Evolutionary conservation across 805 yeast species (phyloP).

Genomic region (Myxozyma melibiosi): DNA sequence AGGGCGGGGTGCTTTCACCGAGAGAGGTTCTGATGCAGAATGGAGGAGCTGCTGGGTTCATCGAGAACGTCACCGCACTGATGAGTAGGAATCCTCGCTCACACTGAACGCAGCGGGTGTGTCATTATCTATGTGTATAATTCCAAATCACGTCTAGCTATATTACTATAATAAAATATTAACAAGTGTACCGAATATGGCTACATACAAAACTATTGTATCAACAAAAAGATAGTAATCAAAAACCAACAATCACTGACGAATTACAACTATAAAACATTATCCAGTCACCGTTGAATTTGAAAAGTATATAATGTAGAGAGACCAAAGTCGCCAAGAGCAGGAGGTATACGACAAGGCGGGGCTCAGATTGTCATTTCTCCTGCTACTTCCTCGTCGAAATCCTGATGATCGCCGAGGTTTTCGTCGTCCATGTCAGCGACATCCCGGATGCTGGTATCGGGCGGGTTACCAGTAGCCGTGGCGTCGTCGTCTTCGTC

Average conservation of each 20-base stretch:
- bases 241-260: background rate
- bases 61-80: slow-evolving; percentile 72
- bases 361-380: slow-evolving; percentile 32
- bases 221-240: background rate
- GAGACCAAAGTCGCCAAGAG: background rate
- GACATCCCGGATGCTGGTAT: slow-evolving; percentile 9
- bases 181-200: background rate
- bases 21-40: slow-evolving; percentile 68
- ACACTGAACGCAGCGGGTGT: slow-evolving; percentile 54
- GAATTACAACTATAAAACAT: too few relatives aligned
- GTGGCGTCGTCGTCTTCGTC: slow-evolving; percentile 72
- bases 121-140: background rate
- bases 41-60: slow-evolving; percentile 93
- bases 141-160: background rate
- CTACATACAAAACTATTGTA: background rate
- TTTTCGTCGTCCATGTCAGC: slow-evolving; percentile 7
- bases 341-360: background rate
- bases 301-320: too few relatives aligned
- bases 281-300: too few relatives aligned
- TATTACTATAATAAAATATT: background rate
- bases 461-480: slow-evolving; percentile 19
- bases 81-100: slow-evolving; percentile 71
- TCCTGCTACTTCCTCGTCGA: slow-evolving; percentile 31
- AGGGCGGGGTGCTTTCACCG: slow-evolving; percentile 41
- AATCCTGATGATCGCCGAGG: slow-evolving; percentile 10